phyloP scores from a whole-genome alignment of 345 rosid genomes.

The Brassica rapa region DNA sequence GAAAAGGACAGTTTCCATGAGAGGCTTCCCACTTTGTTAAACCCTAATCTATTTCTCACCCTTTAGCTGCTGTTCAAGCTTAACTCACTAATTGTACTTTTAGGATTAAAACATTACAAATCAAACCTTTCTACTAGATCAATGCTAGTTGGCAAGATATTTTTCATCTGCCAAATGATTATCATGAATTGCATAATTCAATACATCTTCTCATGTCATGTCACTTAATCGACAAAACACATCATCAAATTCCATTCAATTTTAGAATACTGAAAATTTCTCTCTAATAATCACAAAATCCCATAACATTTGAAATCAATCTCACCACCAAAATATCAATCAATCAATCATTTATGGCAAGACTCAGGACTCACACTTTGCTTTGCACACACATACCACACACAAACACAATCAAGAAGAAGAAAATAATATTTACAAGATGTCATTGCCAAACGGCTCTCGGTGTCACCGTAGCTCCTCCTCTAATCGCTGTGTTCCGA shows the following conservation, averaged over 20 bases:
- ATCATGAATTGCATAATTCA: constrained; percentile 5
- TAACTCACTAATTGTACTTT: neutral
- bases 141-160: neutral
- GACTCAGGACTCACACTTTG: constrained; percentile 11
- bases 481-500: constrained; percentile 5
- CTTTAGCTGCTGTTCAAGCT: neutral
- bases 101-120: neutral
- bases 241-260: neutral
- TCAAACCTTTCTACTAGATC: neutral
- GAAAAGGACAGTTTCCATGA: neutral
- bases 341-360: neutral
- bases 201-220: constrained; percentile 4
- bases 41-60: neutral
- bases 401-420: constrained; percentile 4
- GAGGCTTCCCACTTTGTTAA: neutral
- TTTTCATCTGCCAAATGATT: neutral
- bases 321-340: constrained; percentile 22
- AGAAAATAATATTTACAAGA: constrained; percentile 16
- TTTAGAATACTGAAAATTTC: neutral
- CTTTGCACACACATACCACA: neutral
- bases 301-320: constrained; percentile 11
- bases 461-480: constrained; percentile 27
- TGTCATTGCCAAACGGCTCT: constrained; percentile 31
- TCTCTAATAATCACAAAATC: constrained; percentile 16
- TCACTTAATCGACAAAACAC: neutral